These are phyloP conservation scores for Oryza punctata DNA, from an alignment of 176 grass and related monocot species.

Conservation along the genomic window DNA sequence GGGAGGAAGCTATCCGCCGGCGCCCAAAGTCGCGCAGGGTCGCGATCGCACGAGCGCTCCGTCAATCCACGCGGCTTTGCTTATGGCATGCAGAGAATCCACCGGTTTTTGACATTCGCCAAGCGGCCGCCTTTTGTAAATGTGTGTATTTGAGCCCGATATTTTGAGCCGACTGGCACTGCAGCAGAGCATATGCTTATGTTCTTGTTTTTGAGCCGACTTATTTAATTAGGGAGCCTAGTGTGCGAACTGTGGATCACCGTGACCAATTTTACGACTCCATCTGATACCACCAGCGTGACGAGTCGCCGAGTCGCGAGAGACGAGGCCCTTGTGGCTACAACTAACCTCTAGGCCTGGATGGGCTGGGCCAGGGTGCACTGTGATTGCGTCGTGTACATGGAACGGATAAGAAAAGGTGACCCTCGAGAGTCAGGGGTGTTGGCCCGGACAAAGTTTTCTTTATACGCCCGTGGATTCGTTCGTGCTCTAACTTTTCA, in stretches of 20 bases:
- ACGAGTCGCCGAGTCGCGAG: not conserved
- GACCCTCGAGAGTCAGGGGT: not conserved
- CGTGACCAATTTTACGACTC: not conserved
- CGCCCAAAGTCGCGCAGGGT: not conserved
- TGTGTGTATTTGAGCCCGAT: not conserved
- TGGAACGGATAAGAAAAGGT: conserved; percentile 18
- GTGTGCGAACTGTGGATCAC: not conserved
- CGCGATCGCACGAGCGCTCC: conserved; percentile 6
- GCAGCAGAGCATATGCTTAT: too few relatives aligned
- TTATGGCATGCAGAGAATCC: conserved; percentile 10
- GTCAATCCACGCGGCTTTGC: conserved; percentile 34
- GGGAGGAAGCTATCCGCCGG: conserved; percentile 8
- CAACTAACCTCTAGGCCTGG: not conserved
- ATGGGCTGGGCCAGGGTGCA: not conserved
- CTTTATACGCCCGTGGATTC: not conserved
- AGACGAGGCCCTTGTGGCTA: not conserved
- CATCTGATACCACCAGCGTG: not conserved
- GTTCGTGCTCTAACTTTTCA: not conserved
- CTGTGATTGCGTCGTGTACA: not conserved
- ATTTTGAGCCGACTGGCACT: not conserved
- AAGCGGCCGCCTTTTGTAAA: not conserved
- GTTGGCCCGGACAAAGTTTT: not conserved
- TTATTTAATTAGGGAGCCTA: not conserved
- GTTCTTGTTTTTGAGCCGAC: not conserved
- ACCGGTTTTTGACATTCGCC: not conserved